phyloP scores from a whole-genome alignment of 352 stramenopile species.

The Blastocystis sp. region DNA sequence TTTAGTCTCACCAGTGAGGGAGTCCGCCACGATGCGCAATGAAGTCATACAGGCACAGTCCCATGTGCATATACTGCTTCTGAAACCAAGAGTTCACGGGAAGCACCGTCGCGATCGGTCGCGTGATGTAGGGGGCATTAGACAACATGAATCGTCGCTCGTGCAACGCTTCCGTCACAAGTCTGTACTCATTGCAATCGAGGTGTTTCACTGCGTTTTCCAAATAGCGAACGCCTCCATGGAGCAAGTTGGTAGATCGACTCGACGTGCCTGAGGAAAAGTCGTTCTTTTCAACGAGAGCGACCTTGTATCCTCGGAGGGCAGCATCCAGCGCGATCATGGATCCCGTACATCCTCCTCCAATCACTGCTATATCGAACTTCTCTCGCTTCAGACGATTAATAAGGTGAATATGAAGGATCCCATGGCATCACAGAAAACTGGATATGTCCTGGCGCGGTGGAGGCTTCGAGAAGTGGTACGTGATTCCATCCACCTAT shows the following conservation, averaged over 20 bases:
- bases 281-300: constrained; percentile 78
- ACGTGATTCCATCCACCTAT: constrained; percentile 2
- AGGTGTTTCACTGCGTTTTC: constrained; percentile 83
- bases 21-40: constrained; percentile 73
- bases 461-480: not conserved
- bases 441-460: not conserved
- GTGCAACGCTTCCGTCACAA: constrained; percentile 78
- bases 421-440: not conserved
- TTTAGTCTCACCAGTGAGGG: constrained; percentile 68
- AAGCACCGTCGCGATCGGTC: constrained; percentile 83
- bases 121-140: constrained; percentile 83
- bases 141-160: constrained; percentile 80
- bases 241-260: constrained; percentile 84
- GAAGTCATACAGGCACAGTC: constrained; percentile 80
- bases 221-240: constrained; percentile 84
- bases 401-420: constrained; percentile 60
- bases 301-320: constrained; percentile 79
- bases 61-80: constrained; percentile 82
- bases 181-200: constrained; percentile 73
- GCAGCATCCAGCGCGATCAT: constrained; percentile 72
- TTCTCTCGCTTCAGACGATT: constrained; percentile 73
- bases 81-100: constrained; percentile 86
- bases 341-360: constrained; percentile 78
- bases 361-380: constrained; percentile 83
- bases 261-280: constrained; percentile 80